These are phyloP conservation scores for Lenzites betulinus DNA, from an alignment of 768 basidiomycete species.

Conservation along the genomic window DNA sequence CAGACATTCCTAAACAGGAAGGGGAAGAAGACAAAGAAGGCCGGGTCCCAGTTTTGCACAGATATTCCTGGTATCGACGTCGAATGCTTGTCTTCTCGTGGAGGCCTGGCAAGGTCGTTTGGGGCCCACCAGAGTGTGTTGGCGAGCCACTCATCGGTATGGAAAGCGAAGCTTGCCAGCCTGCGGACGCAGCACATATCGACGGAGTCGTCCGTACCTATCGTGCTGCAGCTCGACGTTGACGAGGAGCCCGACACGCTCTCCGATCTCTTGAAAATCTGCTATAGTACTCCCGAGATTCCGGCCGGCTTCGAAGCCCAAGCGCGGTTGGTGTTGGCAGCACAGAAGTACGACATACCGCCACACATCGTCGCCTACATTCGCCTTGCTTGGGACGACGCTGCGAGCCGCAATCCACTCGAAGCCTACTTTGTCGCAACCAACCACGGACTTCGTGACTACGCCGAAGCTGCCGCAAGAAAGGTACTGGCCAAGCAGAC, in stretches of 20 bases:
- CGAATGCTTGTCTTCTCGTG: slow-evolving; percentile 50
- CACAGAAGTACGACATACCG: not conserved
- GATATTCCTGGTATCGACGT: slow-evolving; percentile 37
- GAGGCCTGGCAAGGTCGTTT: slow-evolving; percentile 35
- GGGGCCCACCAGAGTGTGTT: slow-evolving; percentile 35
- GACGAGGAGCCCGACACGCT: not conserved
- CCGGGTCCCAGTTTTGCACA: not conserved
- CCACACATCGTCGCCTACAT: not conserved
- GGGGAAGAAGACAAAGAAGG: no score
- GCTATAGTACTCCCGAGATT: not conserved
- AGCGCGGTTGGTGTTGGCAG: not conserved
- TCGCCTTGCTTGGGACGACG: not conserved
- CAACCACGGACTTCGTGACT: not conserved
- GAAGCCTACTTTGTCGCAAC: slow-evolving; percentile 3
- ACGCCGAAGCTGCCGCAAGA: slow-evolving; percentile 25
- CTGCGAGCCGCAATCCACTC: not conserved
- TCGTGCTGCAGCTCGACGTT: not conserved
- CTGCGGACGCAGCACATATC: not conserved
- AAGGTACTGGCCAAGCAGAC: slow-evolving; percentile 11
- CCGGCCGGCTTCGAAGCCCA: not conserved
- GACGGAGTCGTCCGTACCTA: not conserved
- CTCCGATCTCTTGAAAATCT: not conserved
- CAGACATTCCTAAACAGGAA: no score
- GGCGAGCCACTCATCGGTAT: slow-evolving; percentile 37
- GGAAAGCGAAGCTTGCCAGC: slow-evolving; percentile 5